Evolutionary conservation across 495 filamentous ascomycete genomes (phyloP).

Genomic region (Penicillium taxi): DNA sequence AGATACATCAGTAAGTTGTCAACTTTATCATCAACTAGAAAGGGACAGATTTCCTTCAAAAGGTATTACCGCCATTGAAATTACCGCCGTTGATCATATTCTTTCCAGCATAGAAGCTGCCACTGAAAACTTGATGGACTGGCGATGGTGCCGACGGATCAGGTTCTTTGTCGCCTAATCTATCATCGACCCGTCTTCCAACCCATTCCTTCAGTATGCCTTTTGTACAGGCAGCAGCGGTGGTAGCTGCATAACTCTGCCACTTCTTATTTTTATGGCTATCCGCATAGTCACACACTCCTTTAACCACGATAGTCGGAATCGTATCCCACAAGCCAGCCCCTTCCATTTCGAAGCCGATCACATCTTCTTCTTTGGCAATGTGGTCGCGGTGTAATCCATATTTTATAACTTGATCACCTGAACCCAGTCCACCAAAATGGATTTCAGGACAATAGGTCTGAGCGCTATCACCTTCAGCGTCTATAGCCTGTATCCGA

Average conservation of each 20-base stretch:
- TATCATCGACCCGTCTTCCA: neutral
- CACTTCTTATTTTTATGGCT: constrained; percentile 34
- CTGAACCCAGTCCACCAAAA: constrained; percentile 20
- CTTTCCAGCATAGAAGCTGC: neutral
- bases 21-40: too few species aligned
- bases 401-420: constrained; percentile 26
- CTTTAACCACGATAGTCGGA: constrained; percentile 26
- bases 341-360: constrained; percentile 2
- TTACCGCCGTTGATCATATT: neutral
- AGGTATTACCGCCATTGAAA: too few species aligned
- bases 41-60: too few species aligned
- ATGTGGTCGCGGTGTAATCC: constrained; percentile 15
- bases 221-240: constrained; percentile 20
- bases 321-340: constrained; percentile 16
- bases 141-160: neutral
- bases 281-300: constrained; percentile 33
- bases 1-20: too few species aligned
- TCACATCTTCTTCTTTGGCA: neutral
- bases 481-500: too few species aligned
- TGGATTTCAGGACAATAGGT: too few species aligned
- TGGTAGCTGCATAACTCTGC: constrained; percentile 30
- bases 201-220: neutral
- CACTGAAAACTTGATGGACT: neutral
- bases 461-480: too few species aligned
- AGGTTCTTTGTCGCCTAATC: neutral